Percentiles rank a stretch among this genome's conserved stretches.
These are phyloP conservation scores for Sporothrix schenckii DNA, from an alignment of 2,329 filamentous ascomycete species.

Conservation along the genomic window DNA sequence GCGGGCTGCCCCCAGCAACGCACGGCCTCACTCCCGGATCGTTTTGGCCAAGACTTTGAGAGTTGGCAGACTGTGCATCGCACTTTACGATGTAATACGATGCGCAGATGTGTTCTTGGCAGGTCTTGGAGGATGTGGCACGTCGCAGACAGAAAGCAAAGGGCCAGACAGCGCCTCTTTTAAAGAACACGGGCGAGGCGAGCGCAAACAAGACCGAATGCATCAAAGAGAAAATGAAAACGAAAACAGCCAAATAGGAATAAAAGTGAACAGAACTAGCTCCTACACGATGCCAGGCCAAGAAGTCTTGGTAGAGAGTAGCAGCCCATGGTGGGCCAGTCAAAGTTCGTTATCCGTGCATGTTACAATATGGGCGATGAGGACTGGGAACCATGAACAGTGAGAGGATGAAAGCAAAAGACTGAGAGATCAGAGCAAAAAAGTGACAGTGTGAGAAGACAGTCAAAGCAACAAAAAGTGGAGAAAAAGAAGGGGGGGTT, in stretches of 20 bases:
- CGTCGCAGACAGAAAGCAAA: background rate
- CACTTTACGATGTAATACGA: background rate
- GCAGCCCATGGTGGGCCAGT: constrained; percentile 27
- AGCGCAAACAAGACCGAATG: background rate
- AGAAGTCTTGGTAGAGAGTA: constrained; percentile 29
- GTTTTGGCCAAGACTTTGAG: constrained; percentile 20
- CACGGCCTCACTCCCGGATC: background rate
- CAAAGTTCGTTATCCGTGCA: constrained; percentile 33
- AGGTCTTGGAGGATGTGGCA: constrained; percentile 20
- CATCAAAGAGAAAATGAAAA: background rate
- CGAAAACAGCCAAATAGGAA: too few species aligned
- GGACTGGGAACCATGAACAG: background rate
- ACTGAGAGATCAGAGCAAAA: background rate
- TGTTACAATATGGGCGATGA: constrained; percentile 19
- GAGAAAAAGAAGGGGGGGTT: background rate
- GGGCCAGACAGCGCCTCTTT: background rate
- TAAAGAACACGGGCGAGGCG: background rate
- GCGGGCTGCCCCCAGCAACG: background rate
- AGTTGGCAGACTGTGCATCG: background rate
- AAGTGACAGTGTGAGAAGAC: background rate
- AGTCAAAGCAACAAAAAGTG: constrained; percentile 6
- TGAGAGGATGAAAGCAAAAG: background rate
- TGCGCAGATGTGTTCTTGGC: background rate
- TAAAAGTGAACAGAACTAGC: background rate
- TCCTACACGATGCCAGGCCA: constrained; percentile 9